Conservation (phyloP, 805 yeast genomes). For the Suhomyces sp. region DNA sequence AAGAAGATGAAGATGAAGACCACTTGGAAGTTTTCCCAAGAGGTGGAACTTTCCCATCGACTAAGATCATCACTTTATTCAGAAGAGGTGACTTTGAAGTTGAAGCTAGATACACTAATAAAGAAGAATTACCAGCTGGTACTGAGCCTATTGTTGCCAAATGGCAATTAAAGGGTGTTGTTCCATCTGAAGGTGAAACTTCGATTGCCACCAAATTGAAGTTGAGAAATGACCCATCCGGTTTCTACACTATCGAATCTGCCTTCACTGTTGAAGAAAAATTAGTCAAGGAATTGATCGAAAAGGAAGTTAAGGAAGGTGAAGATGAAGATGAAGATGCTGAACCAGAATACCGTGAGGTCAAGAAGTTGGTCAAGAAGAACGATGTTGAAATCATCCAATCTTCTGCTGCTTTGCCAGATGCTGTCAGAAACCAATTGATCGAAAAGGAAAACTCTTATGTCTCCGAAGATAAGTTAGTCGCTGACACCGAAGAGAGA, state of each 20-base stretch:
- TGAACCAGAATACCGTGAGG: conserved; percentile 84
- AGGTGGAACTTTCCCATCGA: conserved; percentile 90
- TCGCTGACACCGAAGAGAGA: conserved; percentile 97
- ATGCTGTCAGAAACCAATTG: conserved; percentile 52
- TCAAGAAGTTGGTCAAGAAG: conserved; percentile 92
- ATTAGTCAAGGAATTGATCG: conserved; percentile 83
- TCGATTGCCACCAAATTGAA: conserved; percentile 85
- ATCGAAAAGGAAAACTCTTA: conserved; percentile 84
- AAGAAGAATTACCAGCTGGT: conserved; percentile 69
- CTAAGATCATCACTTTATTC: conserved; percentile 92
- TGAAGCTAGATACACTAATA: conserved; percentile 81
- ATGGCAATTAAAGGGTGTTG: conserved; percentile 87
- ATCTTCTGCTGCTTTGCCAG: conserved; percentile 62
- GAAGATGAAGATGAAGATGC: conserved; percentile 57
- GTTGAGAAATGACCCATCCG: conserved; percentile 96
- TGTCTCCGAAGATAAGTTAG: conserved; percentile 89
- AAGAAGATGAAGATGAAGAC: conserved; percentile 86
- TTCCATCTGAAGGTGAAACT: conserved; percentile 71
- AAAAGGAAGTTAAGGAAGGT: conserved; percentile 53
- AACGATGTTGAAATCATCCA: conserved; percentile 66
- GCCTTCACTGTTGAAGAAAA: conserved; percentile 95
- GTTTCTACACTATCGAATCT: conserved; percentile 87
- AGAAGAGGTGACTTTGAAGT: conserved; percentile 86
- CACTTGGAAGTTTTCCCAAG: conserved; percentile 96
- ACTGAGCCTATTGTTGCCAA: conserved; percentile 66